phyloP scores from a whole-genome alignment of 306 rosid genomes.

The Rubus parviflorus region DNA sequence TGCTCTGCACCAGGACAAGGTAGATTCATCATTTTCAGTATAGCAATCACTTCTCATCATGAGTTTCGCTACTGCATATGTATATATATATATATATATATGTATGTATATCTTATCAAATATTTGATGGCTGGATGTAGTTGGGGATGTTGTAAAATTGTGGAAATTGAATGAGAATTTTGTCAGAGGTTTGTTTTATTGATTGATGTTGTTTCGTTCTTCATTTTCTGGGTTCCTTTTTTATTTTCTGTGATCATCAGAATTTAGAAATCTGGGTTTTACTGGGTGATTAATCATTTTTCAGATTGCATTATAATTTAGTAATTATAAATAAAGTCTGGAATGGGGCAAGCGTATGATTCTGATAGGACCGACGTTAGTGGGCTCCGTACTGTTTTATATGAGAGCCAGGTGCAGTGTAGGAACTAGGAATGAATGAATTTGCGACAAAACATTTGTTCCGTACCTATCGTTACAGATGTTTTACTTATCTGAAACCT shows the following conservation, averaged over 20 bases:
- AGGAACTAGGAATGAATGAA: not conserved
- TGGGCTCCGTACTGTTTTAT: not conserved
- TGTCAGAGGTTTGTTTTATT: not conserved
- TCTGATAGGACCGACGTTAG: not conserved
- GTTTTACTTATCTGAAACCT: not conserved
- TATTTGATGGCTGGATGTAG: conserved; percentile 6
- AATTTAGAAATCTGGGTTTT: conserved; percentile 8
- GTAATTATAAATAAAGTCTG: not conserved
- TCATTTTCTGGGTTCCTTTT: not conserved
- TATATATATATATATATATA: not conserved
- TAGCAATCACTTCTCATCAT: not conserved
- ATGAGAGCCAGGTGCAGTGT: not conserved
- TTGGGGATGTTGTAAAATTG: conserved; percentile 11
- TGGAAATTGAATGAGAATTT: not conserved
- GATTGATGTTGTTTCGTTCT: not conserved
- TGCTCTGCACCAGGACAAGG: conserved; percentile 64
- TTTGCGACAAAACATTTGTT: not conserved
- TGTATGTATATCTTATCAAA: not conserved
- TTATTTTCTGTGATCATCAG: not conserved
- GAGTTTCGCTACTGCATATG: not conserved
- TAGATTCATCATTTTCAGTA: conserved; percentile 19
- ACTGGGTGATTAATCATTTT: too few species aligned
- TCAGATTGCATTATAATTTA: not conserved
- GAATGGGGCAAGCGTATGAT: not conserved
- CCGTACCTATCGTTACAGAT: not conserved